Evolutionary conservation across 768 basidiomycete species (phyloP), one percentile per base, ranked within the genome.

Genomic region (Russula dissimulans): DNA sequence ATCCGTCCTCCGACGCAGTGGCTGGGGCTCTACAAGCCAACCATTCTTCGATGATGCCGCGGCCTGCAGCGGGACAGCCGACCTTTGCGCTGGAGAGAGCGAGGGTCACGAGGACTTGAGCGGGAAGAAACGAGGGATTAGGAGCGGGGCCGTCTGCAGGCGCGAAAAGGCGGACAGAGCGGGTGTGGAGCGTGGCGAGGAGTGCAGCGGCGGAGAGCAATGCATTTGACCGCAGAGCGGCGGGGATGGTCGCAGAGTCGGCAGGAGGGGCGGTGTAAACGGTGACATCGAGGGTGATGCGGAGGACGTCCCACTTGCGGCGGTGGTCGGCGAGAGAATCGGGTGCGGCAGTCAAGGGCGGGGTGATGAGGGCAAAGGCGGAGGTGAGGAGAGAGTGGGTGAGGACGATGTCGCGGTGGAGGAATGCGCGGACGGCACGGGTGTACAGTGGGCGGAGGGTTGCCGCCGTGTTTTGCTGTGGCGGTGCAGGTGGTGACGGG

Each of bases 251-350:
- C 3, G 76, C 75, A 6, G 72, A 68, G 29, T 77, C 69, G 14
- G 68, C 63, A 18, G 83, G 79, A 1, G 75, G 75, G 3, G 86
- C 78, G 14, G 81, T 70, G 67, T 87, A 89, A 31, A 88, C 72
- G 0, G 85, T 89, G 1, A 85, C 82, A 69, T 92, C 89, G 56
- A 91, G 78, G 0, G 89, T 92, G 63, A 93, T 86, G 29, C 91
- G 80, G 7, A 93, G 82, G 57, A 93, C 83, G 67, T 93, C 90
- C 91, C 91, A 93, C 74, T 91, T 91, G 57, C 84, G 77, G 17
- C 90, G 82, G 50, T 77, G 74, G 5, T 67, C 65, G 9, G 68
- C 60, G 61, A 83, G 75, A 22, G 79, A 73, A 57, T 78, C 75
- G 4, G 82, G 75, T 3, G 66, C 34, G 26, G 64, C 5, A 75